Conservation (phyloP, 2,329 filamentous ascomycete species). For the Penicillium sclerotiorum region DNA sequence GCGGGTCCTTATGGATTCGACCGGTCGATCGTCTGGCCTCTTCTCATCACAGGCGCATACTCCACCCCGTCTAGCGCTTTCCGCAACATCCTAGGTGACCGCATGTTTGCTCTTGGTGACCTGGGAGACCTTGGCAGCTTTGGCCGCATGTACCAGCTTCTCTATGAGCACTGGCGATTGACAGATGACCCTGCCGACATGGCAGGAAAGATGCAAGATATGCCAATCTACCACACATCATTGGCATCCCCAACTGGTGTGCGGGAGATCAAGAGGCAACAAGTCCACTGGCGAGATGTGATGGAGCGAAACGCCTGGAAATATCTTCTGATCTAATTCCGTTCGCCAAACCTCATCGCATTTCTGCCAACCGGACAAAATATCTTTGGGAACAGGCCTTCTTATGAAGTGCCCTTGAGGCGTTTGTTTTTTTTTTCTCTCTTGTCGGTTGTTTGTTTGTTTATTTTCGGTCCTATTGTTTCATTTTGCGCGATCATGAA, state of each 20-base stretch:
- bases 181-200: slow-evolving; percentile 61
- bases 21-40: slow-evolving; percentile 88
- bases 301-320: slow-evolving; percentile 93
- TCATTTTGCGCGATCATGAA: neutral
- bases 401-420: neutral
- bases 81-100: slow-evolving; percentile 75
- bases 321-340: slow-evolving; percentile 77
- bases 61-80: slow-evolving; percentile 74
- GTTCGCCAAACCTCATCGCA: neutral
- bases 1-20: slow-evolving; percentile 81
- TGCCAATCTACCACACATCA: too few relatives aligned
- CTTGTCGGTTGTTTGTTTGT: neutral
- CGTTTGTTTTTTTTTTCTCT: neutral
- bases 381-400: neutral
- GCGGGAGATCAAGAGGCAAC: slow-evolving; percentile 49
- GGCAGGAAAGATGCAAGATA: too few relatives aligned
- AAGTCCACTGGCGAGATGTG: slow-evolving; percentile 91
- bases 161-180: slow-evolving; percentile 78
- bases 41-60: slow-evolving; percentile 81
- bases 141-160: slow-evolving; percentile 74
- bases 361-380: neutral
- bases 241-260: neutral
- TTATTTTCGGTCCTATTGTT: neutral
- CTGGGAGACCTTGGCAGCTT: slow-evolving; percentile 81
- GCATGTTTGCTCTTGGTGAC: slow-evolving; percentile 73